Evolutionary conservation across 345 rosid species (phyloP), one percentile per base, ranked within the genome.

Genomic region (Eucalyptus curtisii): DNA sequence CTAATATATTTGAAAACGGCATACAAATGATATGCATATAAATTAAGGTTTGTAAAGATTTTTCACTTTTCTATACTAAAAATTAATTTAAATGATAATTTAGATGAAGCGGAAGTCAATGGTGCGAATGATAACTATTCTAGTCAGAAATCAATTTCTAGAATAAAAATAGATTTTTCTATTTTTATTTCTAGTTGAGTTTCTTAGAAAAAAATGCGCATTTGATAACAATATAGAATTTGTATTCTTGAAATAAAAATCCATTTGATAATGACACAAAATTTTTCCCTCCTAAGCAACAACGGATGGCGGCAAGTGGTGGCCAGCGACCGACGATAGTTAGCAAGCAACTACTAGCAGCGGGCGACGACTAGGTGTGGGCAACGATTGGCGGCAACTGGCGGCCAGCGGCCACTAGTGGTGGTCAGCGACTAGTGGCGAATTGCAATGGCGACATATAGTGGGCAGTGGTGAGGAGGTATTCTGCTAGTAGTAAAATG

Each of bases 201-300:
- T 52, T 52, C n/a, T 1, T 52, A 0, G 7, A 0, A 1, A 19
- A 52, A 52, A 52, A 52, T 19, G 0, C 0, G 0, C 25, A 52
- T 52, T 52, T 19, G 2, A 19, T 19, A 20, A 19, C 0, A 0
- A 52, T 52, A 52, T 0, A 19, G 3, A 52, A 52, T 52, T 7
- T 52, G 0, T 52, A 19, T 52, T 52, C 0, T 2, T 3, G 1
- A 52, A 52, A 52, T 19, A 52, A 52, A 52, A 52, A 0, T 52
- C 57, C 0, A 19, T 52, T 52, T 52, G 2, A 52, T 19, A 52
- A 52, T 1, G 1, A 52, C 57, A 52, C 57, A 52, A 19, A 52
- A 52, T 0, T 7, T 52, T 52, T 52, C 25, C 10, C 57, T 52
- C 5, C 24, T 0, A 52, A 52, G 25, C 0, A 1, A 52, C 0